Evolutionary conservation across 345 rosid genomes (phyloP).

Genomic region (Eutrema japonicum): DNA sequence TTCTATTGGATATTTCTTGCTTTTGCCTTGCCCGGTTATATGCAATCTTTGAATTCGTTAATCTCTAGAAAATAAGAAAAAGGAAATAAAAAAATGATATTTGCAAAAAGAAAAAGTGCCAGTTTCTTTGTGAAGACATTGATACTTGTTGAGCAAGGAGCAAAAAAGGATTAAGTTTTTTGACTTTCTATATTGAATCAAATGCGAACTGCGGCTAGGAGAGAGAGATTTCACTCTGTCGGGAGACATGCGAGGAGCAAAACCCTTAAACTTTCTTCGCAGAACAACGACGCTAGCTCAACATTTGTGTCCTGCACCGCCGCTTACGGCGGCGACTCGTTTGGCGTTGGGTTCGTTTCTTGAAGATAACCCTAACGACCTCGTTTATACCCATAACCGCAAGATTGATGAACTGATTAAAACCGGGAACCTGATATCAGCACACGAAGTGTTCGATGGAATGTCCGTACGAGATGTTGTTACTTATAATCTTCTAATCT

Average conservation of each 20-base stretch:
- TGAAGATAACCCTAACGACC: conserved; percentile 38
- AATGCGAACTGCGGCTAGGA: conserved; percentile 7
- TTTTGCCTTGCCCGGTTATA: background rate
- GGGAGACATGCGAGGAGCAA: conserved; percentile 47
- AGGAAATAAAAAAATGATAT: background rate
- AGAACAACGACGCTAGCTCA: conserved; percentile 45
- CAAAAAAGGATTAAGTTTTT: background rate
- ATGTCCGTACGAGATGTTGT: conserved; percentile 63
- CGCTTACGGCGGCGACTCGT: conserved; percentile 24
- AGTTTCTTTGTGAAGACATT: conserved; percentile 7
- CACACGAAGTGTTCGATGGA: conserved; percentile 58
- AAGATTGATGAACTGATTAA: conserved; percentile 49
- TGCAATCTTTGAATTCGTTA: background rate
- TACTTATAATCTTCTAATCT: conserved; percentile 66
- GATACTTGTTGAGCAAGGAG: conserved; percentile 38
- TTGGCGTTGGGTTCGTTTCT: conserved; percentile 43
- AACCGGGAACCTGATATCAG: conserved; percentile 51
- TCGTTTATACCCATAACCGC: conserved; percentile 51
- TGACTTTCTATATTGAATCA: background rate
- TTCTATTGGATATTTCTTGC: background rate
- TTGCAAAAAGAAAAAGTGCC: background rate
- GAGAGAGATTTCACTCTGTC: conserved; percentile 17
- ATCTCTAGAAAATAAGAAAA: background rate
- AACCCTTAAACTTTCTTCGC: conserved; percentile 43
- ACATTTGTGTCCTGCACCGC: conserved; percentile 24